Conservation (phyloP, 768 basidiomycete genomes). For the Crucibulum laeve region DNA sequence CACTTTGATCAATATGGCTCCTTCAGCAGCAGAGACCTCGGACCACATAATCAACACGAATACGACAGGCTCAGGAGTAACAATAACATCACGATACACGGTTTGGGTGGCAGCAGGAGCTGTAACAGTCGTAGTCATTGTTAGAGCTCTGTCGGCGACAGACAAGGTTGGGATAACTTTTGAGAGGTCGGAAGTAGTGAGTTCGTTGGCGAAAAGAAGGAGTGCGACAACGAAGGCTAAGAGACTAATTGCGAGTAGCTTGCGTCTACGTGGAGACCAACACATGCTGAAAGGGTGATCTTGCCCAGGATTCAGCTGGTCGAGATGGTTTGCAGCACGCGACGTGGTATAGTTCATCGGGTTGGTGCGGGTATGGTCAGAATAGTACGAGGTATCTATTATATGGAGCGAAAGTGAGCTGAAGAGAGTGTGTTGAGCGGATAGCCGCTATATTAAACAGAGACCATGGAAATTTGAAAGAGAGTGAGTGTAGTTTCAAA, state of each 20-base stretch:
- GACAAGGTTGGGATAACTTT: neutral
- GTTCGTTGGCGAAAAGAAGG: slow-evolving; percentile 13
- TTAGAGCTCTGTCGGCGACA: slow-evolving; percentile 1
- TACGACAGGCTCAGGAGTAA: slow-evolving; percentile 24
- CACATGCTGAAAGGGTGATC: too few species aligned
- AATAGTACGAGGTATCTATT: too few species aligned
- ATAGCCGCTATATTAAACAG: too few species aligned
- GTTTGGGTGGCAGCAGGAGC: slow-evolving; percentile 1
- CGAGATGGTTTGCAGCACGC: too few species aligned
- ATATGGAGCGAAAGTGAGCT: too few species aligned
- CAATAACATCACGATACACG: slow-evolving; percentile 1
- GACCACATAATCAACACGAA: slow-evolving; percentile 43
- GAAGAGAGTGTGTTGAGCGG: too few species aligned
- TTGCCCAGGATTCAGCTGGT: too few species aligned
- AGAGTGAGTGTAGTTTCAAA: too few species aligned
- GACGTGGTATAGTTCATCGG: too few species aligned
- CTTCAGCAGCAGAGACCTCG: slow-evolving; percentile 34
- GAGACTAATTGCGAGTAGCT: slow-evolving; percentile 10
- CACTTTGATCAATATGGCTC: slow-evolving; percentile 38
- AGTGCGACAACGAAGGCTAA: slow-evolving; percentile 11
- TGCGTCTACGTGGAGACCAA: slow-evolving; percentile 13
- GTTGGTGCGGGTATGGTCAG: too few species aligned
- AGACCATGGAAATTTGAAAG: too few species aligned
- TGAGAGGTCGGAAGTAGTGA: neutral
- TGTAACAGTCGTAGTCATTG: neutral